These are phyloP conservation scores for Leccinum olivaceopallidum DNA, from an alignment of 768 basidiomycete species.

Conservation along the genomic window DNA sequence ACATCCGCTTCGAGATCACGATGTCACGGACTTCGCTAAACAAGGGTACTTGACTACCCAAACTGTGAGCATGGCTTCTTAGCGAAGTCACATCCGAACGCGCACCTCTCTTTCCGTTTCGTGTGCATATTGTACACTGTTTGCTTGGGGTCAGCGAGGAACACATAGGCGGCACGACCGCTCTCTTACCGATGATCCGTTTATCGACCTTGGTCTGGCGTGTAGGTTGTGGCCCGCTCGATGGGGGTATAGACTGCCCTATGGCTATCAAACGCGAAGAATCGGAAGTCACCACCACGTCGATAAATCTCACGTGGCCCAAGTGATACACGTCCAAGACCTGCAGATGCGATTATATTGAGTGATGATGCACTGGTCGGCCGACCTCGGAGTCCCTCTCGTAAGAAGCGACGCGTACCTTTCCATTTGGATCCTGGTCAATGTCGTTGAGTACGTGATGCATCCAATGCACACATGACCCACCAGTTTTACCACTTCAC, in stretches of 20 bases:
- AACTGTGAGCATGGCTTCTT: neutral
- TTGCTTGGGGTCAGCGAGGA: slow-evolving; percentile 4
- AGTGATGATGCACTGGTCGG: neutral
- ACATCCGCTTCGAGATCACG: slow-evolving; percentile 42
- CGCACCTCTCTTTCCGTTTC: slow-evolving; percentile 47
- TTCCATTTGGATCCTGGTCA: slow-evolving; percentile 43
- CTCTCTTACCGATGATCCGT: slow-evolving; percentile 46
- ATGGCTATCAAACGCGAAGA: slow-evolving; percentile 46
- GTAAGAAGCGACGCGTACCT: slow-evolving; percentile 22
- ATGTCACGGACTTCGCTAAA: slow-evolving; percentile 55
- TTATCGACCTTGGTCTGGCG: slow-evolving; percentile 50
- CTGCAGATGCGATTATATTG: slow-evolving; percentile 12
- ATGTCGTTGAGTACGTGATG: neutral
- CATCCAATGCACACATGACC: slow-evolving; percentile 4
- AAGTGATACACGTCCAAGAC: slow-evolving; percentile 44
- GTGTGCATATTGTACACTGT: slow-evolving; percentile 50
- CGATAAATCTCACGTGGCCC: slow-evolving; percentile 46
- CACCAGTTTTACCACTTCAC: slow-evolving; percentile 46
- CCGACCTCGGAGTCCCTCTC: neutral
- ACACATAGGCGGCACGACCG: neutral
- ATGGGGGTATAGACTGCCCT: slow-evolving; percentile 43
- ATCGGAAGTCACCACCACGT: slow-evolving; percentile 50
- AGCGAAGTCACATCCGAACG: slow-evolving; percentile 6
- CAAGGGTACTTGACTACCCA: slow-evolving; percentile 50
- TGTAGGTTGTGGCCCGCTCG: slow-evolving; percentile 45